phyloP scores from a whole-genome alignment of 495 filamentous ascomycete genomes.

The Neurospora sp. region DNA sequence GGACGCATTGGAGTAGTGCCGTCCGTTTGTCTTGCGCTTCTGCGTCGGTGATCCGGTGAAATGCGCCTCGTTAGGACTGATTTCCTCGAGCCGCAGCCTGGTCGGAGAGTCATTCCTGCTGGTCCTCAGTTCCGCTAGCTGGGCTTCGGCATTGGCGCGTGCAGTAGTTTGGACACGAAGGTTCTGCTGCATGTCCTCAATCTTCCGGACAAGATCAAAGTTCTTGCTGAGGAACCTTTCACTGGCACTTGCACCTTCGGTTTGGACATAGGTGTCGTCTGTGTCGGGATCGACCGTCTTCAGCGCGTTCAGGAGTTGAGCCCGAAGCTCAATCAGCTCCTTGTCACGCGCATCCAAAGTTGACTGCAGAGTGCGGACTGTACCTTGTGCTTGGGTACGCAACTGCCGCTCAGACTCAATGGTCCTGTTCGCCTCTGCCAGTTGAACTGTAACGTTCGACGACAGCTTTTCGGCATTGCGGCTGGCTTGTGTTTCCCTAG shows the following conservation, averaged over 20 bases:
- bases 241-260: slow-evolving; percentile 34
- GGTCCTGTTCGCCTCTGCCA: slow-evolving; percentile 80
- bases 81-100: slow-evolving; percentile 66
- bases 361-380: slow-evolving; percentile 67
- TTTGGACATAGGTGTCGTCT: slow-evolving; percentile 15
- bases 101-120: slow-evolving; percentile 64
- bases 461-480: slow-evolving; percentile 85
- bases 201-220: slow-evolving; percentile 74
- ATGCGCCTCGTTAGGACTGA: slow-evolving; percentile 72
- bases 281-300: slow-evolving; percentile 79
- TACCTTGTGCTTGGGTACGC: slow-evolving; percentile 73
- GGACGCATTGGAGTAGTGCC: slow-evolving; percentile 62
- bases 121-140: slow-evolving; percentile 71
- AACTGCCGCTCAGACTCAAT: slow-evolving; percentile 87
- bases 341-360: slow-evolving; percentile 66
- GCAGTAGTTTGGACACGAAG: slow-evolving; percentile 79
- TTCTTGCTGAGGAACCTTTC: slow-evolving; percentile 46
- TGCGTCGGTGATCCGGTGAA: slow-evolving; percentile 69
- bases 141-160: slow-evolving; percentile 70
- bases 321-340: slow-evolving; percentile 69
- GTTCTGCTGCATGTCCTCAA: slow-evolving; percentile 82
- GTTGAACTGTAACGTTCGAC: slow-evolving; percentile 70
- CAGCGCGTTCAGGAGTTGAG: slow-evolving; percentile 69
- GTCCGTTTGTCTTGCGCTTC: slow-evolving; percentile 60
- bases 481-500: slow-evolving; percentile 79